A percentile compares a stretch with the other conserved stretches of the same genome.
Conservation (phyloP, 1,139 yeast species). For the Taphrina pruni region DNA sequence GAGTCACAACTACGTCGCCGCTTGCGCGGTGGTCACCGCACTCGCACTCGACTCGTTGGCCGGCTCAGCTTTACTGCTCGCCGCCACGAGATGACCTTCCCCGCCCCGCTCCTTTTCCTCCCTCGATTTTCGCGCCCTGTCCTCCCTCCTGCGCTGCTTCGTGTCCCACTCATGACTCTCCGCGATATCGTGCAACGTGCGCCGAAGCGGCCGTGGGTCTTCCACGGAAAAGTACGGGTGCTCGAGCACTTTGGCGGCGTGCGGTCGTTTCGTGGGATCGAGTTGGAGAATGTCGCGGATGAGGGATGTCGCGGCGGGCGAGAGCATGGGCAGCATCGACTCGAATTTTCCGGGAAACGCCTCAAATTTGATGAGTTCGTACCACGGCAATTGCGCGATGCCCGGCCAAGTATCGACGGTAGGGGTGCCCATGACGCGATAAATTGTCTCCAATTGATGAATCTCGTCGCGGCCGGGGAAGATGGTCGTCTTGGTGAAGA, state of each 20-base stretch:
- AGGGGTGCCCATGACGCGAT: constrained; percentile 88
- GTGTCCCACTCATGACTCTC: constrained; percentile 77
- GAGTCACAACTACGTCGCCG: no score
- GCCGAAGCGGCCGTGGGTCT: constrained; percentile 68
- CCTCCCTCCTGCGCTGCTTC: constrained; percentile 36
- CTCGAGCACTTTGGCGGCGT: constrained; percentile 65
- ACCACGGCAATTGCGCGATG: constrained; percentile 84
- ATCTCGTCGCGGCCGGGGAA: constrained; percentile 91
- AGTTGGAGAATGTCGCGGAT: constrained; percentile 67
- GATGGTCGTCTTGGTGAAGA: constrained; percentile 74
- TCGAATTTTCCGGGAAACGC: constrained; percentile 59
- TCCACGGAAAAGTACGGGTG: constrained; percentile 70
- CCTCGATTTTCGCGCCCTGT: constrained; percentile 19
- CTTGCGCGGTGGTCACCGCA: background rate
- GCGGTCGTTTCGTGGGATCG: constrained; percentile 70
- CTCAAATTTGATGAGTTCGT: constrained; percentile 75
- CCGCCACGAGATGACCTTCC: no score
- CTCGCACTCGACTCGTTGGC: background rate
- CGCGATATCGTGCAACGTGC: constrained; percentile 57
- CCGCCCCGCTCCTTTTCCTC: constrained; percentile 22
- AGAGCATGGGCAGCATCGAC: constrained; percentile 56
- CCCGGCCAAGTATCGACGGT: constrained; percentile 76
- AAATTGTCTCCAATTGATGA: constrained; percentile 77
- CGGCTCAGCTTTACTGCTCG: no score
- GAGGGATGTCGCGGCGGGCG: constrained; percentile 67